phyloP scores from a whole-genome alignment of 257 asterid genomes.

The Echites panduratus region DNA sequence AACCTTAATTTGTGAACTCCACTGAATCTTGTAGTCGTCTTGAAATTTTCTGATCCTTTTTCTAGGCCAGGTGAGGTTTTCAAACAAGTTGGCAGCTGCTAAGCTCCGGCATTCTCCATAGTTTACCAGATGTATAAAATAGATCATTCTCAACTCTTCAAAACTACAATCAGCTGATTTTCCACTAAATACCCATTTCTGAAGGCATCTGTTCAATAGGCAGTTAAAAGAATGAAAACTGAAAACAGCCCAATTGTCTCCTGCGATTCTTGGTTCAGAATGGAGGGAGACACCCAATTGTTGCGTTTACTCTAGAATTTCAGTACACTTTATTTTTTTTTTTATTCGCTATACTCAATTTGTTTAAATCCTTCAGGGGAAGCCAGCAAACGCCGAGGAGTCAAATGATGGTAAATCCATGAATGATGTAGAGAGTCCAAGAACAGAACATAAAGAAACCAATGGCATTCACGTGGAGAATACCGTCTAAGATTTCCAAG shows the following conservation, averaged over 20 bases:
- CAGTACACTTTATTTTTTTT: too few species aligned
- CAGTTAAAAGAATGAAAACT: not conserved
- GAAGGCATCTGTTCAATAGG: too few species aligned
- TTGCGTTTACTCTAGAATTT: not conserved
- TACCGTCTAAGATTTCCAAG: slow-evolving; percentile 24
- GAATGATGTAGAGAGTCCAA: slow-evolving; percentile 27
- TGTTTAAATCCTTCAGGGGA: slow-evolving; percentile 34
- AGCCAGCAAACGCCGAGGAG: slow-evolving; percentile 44
- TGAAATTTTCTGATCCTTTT: not conserved
- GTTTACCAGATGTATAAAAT: too few species aligned
- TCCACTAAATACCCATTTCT: too few species aligned
- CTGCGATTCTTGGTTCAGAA: not conserved
- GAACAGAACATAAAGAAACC: slow-evolving; percentile 24
- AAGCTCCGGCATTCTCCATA: too few species aligned
- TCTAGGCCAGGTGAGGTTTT: not conserved
- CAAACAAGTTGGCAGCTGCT: too few species aligned
- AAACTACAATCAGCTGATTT: too few species aligned
- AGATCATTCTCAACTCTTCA: too few species aligned
- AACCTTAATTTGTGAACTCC: not conserved
- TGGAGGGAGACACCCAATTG: not conserved
- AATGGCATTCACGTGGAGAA: slow-evolving; percentile 44
- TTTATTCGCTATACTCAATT: not conserved
- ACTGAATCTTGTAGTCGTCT: not conserved
- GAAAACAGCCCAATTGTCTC: not conserved
- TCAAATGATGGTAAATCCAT: slow-evolving; percentile 32